Evolutionary conservation across 2,329 filamentous ascomycete genomes (phyloP), one percentile per base, ranked within the genome.

Genomic region (Purpureocillium takamizusanense): DNA sequence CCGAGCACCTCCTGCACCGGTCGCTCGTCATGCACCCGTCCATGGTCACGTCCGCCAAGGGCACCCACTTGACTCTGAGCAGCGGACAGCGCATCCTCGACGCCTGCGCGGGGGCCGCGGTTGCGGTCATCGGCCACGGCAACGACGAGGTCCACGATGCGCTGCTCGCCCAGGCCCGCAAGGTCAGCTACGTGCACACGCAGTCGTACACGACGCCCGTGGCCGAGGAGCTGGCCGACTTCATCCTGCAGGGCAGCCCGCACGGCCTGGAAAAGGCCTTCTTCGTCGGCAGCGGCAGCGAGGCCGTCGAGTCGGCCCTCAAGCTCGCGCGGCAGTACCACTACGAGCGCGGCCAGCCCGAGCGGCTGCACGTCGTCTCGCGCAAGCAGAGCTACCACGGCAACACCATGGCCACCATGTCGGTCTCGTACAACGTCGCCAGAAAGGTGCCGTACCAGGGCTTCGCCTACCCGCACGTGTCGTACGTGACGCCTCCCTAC

Each of bases 41-140:
- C 12, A 51, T 48, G 43, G 70, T 71, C 10, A 56, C 67, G 16
- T 64, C 59, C 1, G 72, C 65, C 3, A 40, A 46, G 2, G 62
- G 62, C 1, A 53, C 57, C 9, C 47, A 57, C 9, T 44, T 65
- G 3, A 41, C 44, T 4, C 53, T 60, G 4, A 41, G 51, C 23
- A 49, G 52, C 40, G 54, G 13, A 8, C 10, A 16, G 37, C 21
- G 11, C 16, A 21, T 33, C 31, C 9, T 21, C 31, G 31, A 33
- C 31, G 31, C 31, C 15, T 30, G 28, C 28, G 28, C 28, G 7
- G 28, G 28, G 11, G 66, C 67, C 7, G 78, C 77, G 7, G 81
- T 86, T 6, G 68, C 76, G 9, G 78, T 76, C 53, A 54, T 85
- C 8, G 81, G 80, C 13, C 76, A 83, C 50, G 71, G 70, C 25